Percentiles rank a stretch among this genome's conserved stretches.
Evolutionary conservation across 1,284 basidiomycete species (phyloP).

Genomic region (Cryptococcus floricola): DNA sequence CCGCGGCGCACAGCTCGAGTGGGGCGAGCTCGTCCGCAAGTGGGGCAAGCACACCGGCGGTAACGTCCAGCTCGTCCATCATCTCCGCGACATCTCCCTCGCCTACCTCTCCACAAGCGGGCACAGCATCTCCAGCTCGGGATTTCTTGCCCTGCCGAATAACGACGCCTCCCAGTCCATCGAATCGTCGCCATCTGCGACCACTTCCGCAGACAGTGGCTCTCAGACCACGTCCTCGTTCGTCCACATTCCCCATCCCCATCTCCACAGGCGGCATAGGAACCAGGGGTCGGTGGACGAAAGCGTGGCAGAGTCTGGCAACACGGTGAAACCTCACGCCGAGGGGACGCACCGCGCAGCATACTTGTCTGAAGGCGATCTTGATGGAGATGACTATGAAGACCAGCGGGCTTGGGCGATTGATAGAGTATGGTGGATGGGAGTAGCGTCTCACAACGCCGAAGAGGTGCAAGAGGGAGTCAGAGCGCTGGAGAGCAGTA

Average conservation of each 20-base stretch:
- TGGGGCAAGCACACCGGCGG: constrained; percentile 75
- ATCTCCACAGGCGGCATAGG: constrained; percentile 13
- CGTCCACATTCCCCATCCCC: constrained; percentile 39
- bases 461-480: constrained; percentile 30
- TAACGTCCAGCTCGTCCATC: constrained; percentile 36
- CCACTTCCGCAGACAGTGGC: constrained; percentile 19
- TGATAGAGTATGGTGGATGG: constrained; percentile 26
- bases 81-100: constrained; percentile 42
- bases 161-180: background rate
- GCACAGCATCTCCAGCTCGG: constrained; percentile 6
- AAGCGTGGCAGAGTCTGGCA: background rate
- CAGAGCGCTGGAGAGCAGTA: constrained; percentile 14
- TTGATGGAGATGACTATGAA: constrained; percentile 39
- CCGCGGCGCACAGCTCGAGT: constrained; percentile 60
- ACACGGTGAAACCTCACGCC: background rate
- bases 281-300: constrained; percentile 12
- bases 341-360: constrained; percentile 13
- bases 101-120: constrained; percentile 36
- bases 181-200: constrained; percentile 2
- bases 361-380: constrained; percentile 28
- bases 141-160: background rate
- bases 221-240: constrained; percentile 31
- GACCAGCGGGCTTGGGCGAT: constrained; percentile 27
- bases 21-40: constrained; percentile 78
- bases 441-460: constrained; percentile 18